Conservation (phyloP, 495 filamentous ascomycete species). For the Podospora conica region DNA sequence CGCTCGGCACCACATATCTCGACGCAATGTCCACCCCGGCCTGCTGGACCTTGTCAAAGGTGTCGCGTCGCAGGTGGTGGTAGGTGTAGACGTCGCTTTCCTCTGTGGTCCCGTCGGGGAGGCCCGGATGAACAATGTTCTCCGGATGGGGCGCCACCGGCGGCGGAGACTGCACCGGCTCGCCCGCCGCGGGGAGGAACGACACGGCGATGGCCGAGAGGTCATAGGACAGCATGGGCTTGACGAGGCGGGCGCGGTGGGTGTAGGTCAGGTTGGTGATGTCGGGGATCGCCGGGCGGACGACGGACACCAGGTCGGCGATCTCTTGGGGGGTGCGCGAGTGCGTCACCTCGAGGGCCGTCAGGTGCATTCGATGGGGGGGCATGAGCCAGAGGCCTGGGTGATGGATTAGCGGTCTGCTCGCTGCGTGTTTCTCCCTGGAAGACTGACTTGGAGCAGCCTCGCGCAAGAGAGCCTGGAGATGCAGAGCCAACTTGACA, state of each 20-base stretch:
- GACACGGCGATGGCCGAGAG: constrained; percentile 75
- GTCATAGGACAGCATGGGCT: constrained; percentile 79
- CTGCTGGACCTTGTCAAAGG: constrained; percentile 53
- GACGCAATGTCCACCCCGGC: constrained; percentile 58
- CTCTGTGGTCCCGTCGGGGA: not conserved
- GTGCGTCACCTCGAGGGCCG: constrained; percentile 73
- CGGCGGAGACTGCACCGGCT: constrained; percentile 37
- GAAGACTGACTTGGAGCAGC: constrained; percentile 56
- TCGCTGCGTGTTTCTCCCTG: not conserved
- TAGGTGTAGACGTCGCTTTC: constrained; percentile 66
- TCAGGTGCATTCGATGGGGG: constrained; percentile 69
- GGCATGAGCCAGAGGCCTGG: constrained; percentile 84
- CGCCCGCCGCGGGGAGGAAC: constrained; percentile 70
- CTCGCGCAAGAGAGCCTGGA: constrained; percentile 60
- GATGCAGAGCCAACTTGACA: constrained; percentile 52
- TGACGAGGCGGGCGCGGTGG: constrained; percentile 66
- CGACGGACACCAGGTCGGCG: constrained; percentile 45
- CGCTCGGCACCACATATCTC: constrained; percentile 79
- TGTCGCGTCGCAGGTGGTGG: constrained; percentile 79
- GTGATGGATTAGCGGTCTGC: not conserved
- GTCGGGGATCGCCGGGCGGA: constrained; percentile 41
- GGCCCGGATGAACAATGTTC: constrained; percentile 12
- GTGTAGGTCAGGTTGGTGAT: constrained; percentile 58
- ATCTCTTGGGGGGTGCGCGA: constrained; percentile 59
- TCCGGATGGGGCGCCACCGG: constrained; percentile 24